Evolutionary conservation across 805 yeast genomes (phyloP).

Genomic region (Candida suzukii): DNA sequence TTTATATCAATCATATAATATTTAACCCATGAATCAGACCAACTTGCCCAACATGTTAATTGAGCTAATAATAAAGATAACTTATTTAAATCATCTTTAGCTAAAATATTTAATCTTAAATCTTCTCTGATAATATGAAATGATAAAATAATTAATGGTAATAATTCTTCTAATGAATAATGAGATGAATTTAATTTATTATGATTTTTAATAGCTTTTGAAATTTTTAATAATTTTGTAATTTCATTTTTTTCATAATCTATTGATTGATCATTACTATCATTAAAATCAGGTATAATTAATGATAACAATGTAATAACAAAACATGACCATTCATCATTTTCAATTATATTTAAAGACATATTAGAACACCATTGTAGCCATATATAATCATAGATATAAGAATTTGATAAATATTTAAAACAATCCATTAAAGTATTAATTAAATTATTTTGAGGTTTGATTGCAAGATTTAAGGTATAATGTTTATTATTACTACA

Average conservation of each 20-base stretch:
- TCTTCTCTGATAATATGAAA: slow-evolving; percentile 80
- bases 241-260: slow-evolving; percentile 13
- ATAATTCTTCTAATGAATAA: slow-evolving; percentile 42
- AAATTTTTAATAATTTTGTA: slow-evolving; percentile 18
- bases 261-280: slow-evolving; percentile 13
- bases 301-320: slow-evolving; percentile 43
- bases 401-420: slow-evolving; percentile 49
- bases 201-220: slow-evolving; percentile 11
- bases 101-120: slow-evolving; percentile 46
- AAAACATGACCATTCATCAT: slow-evolving; percentile 57
- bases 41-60: slow-evolving; percentile 60
- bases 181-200: slow-evolving; percentile 9
- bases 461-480: slow-evolving; percentile 29
- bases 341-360: slow-evolving; percentile 27
- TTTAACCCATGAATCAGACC: slow-evolving; percentile 60
- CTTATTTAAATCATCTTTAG: slow-evolving; percentile 25
- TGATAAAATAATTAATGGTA: slow-evolving; percentile 58
- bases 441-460: slow-evolving; percentile 40
- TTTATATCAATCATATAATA: slow-evolving; percentile 39
- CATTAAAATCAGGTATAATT: slow-evolving; percentile 34
- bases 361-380: slow-evolving; percentile 55
- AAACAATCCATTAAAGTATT: slow-evolving; percentile 40
- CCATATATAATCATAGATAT: slow-evolving; percentile 51
- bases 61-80: slow-evolving; percentile 55
- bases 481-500: slow-evolving; percentile 16